Percentiles rank a stretch among this genome's conserved stretches.
These are phyloP conservation scores for Aspergillus ruber DNA, from an alignment of 2,329 filamentous ascomycete genomes.

Conservation along the genomic window DNA sequence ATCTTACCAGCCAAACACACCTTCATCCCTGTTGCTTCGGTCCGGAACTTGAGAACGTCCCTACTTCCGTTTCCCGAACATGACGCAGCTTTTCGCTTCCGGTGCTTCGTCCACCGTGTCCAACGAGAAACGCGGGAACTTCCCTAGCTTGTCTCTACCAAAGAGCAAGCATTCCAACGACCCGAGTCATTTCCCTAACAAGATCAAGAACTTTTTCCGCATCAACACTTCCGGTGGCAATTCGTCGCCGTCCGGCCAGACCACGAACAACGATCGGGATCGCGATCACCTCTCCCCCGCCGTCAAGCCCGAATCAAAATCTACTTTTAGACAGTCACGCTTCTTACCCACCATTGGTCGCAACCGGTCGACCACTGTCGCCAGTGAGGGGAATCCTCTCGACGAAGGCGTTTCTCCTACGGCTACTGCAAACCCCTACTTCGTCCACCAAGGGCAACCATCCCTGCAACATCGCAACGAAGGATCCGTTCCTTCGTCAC, in stretches of 20 bases:
- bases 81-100: conserved; percentile 41
- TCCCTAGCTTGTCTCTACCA: conserved; percentile 39
- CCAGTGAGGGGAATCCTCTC: conserved; percentile 84
- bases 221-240: conserved; percentile 52
- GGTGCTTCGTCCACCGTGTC: conserved; percentile 32
- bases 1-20: neutral
- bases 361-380: conserved; percentile 81
- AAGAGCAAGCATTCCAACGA: conserved; percentile 36
- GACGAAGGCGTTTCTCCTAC: conserved; percentile 88
- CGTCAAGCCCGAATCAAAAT: conserved; percentile 57
- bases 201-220: conserved; percentile 65
- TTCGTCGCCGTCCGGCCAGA: conserved; percentile 25
- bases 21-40: neutral
- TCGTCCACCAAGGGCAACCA: conserved; percentile 90
- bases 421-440: conserved; percentile 93
- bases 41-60: neutral
- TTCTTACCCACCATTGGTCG: conserved; percentile 84
- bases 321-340: conserved; percentile 71
- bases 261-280: conserved; percentile 20
- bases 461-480: conserved; percentile 92
- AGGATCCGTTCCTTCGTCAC: conserved; percentile 84
- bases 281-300: conserved; percentile 37
- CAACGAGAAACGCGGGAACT: conserved; percentile 42
- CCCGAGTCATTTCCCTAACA: conserved; percentile 51
- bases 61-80: conserved; percentile 13